These are phyloP conservation scores for Ustilago vetiveriae DNA, from an alignment of 1,284 basidiomycete species.

Conservation along the genomic window DNA sequence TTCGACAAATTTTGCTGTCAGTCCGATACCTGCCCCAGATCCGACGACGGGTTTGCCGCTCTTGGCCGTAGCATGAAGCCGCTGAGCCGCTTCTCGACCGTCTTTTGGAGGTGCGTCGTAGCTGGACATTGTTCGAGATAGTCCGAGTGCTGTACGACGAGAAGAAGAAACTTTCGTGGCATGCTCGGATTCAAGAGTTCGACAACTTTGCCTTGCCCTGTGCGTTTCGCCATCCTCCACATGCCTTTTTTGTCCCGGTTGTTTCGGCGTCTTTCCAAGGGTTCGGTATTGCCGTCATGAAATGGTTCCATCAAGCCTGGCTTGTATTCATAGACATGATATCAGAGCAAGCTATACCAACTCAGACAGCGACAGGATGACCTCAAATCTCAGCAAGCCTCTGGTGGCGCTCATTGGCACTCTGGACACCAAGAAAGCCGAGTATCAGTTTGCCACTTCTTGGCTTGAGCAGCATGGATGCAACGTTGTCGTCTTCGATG, in stretches of 20 bases:
- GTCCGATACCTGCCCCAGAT: conserved; percentile 45
- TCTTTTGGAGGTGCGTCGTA: conserved; percentile 31
- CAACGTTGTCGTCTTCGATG: conserved; percentile 22
- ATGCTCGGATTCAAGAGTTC: no score
- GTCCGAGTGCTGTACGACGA: no score
- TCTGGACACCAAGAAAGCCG: conserved; percentile 40
- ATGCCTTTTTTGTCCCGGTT: neutral
- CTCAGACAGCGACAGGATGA: no score
- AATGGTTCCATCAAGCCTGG: no score
- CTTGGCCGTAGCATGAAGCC: conserved; percentile 25
- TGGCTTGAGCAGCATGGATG: conserved; percentile 27
- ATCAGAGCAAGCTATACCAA: no score
- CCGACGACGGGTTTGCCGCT: conserved; percentile 42
- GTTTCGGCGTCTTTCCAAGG: conserved; percentile 6
- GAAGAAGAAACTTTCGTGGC: no score
- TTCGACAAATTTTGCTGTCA: conserved; percentile 43
- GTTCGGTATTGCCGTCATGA: no score
- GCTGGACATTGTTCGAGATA: conserved; percentile 6
- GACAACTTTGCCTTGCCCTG: conserved; percentile 4
- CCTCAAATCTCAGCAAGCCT: conserved; percentile 2
- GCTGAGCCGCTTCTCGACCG: conserved; percentile 30
- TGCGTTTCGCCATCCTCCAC: conserved; percentile 18
- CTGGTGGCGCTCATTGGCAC: conserved; percentile 38
- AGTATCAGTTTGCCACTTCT: conserved; percentile 30
- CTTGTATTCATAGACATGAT: no score